Percentiles rank a stretch among this genome's conserved stretches.
These are phyloP conservation scores for Paratinospora sagittata DNA, from an alignment of 164 flowering plant genomes.

Conservation along the genomic window DNA sequence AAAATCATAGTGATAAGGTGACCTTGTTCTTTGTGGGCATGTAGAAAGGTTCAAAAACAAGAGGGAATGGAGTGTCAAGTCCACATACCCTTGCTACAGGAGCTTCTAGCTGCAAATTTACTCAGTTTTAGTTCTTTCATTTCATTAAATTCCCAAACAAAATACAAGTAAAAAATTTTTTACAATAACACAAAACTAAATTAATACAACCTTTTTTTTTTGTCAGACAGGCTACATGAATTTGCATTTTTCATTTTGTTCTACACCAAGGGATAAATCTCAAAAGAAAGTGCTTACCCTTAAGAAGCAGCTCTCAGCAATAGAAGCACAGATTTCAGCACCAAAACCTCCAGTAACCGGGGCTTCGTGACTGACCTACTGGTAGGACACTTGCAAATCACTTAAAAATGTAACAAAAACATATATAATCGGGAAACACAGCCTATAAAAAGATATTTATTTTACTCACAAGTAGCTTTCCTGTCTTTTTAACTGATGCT, in stretches of 20 bases:
- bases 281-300: slow-evolving; percentile 40
- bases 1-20: neutral
- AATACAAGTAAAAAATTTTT: too few relatives aligned
- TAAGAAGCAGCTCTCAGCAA: slow-evolving; percentile 83
- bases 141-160: too few relatives aligned
- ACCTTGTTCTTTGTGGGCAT: slow-evolving; percentile 95
- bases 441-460: neutral
- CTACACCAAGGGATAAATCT: neutral
- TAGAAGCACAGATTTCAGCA: slow-evolving; percentile 91
- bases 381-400: slow-evolving; percentile 4
- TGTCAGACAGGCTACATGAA: too few relatives aligned
- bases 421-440: neutral
- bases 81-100: slow-evolving; percentile 91
- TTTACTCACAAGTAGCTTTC: slow-evolving; percentile 79
- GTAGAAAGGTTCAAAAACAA: slow-evolving; percentile 91
- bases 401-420: slow-evolving; percentile 4
- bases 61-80: slow-evolving; percentile 93
- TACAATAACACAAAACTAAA: too few relatives aligned
- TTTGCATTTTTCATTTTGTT: too few relatives aligned
- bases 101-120: slow-evolving; percentile 76
- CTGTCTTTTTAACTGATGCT: slow-evolving; percentile 89
- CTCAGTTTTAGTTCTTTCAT: neutral
- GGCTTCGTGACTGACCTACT: slow-evolving; percentile 97
- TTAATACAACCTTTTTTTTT: too few relatives aligned
- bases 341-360: slow-evolving; percentile 98